Evolutionary conservation across 176 grass and related monocot species (phyloP).

Genomic region (Cenchrus americanus): DNA sequence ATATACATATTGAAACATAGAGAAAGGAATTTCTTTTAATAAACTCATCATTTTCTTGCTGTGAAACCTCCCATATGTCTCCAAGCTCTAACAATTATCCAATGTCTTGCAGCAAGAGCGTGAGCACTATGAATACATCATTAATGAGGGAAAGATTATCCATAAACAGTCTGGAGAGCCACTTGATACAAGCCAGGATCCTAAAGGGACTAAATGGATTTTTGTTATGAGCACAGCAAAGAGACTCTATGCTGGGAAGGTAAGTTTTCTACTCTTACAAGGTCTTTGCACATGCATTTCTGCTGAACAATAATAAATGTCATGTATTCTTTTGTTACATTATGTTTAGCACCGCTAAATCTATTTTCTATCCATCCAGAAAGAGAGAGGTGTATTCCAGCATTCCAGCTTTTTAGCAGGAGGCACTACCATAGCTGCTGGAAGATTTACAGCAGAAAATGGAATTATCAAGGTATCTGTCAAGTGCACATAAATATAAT

Average conservation of each 20-base stretch:
- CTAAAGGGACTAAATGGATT: constrained; percentile 86
- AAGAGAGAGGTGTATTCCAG: constrained; percentile 90
- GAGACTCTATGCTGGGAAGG: constrained; percentile 83
- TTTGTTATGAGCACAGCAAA: constrained; percentile 90
- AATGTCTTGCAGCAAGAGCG: constrained; percentile 74
- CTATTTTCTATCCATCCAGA: constrained; percentile 47
- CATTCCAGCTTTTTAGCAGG: constrained; percentile 97
- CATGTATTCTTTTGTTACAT: neutral
- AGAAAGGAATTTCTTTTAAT: neutral
- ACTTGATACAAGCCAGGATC: constrained; percentile 68
- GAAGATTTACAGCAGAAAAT: constrained; percentile 72
- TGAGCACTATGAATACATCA: constrained; percentile 71
- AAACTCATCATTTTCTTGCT: neutral
- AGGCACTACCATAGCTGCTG: constrained; percentile 86
- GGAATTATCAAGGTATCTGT: constrained; percentile 73
- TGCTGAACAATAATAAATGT: constrained; percentile 8
- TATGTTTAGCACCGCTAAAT: neutral
- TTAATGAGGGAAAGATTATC: constrained; percentile 56
- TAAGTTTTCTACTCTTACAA: constrained; percentile 42
- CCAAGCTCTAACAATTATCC: constrained; percentile 1
- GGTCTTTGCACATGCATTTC: constrained; percentile 7
- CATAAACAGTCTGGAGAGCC: constrained; percentile 63
- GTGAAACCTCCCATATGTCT: constrained; percentile 1
- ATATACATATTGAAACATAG: neutral
- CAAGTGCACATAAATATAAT: neutral